phyloP scores from a whole-genome alignment of 371 early-diverging fungal species.

The Hamiltosporidium tvaerminnensis region DNA sequence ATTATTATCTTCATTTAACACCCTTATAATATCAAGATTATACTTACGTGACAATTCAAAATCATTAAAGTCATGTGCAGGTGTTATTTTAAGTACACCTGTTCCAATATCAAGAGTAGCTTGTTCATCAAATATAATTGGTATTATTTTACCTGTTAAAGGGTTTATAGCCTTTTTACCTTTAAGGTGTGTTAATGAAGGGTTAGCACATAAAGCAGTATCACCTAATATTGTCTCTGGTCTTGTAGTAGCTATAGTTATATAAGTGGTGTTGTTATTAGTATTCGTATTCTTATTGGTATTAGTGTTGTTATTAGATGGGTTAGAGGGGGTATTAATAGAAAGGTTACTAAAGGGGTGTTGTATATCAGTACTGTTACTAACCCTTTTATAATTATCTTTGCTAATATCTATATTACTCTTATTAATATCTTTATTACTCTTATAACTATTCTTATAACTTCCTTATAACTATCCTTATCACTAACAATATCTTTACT shows the following conservation, averaged over 20 bases:
- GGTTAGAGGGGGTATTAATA: not conserved
- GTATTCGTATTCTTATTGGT: not conserved
- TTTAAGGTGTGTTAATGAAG: slow-evolving; percentile 66
- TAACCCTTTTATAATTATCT: not conserved
- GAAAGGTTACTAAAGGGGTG: not conserved
- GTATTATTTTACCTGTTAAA: slow-evolving; percentile 69
- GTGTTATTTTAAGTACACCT: slow-evolving; percentile 97
- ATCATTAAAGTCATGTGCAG: slow-evolving; percentile 97
- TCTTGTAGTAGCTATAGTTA: slow-evolving; percentile 65
- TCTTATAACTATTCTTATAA: not conserved
- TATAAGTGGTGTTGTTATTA: not conserved
- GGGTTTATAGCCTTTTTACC: slow-evolving; percentile 65
- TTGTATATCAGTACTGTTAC: not conserved
- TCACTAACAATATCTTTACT: too few relatives aligned
- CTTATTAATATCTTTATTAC: not conserved
- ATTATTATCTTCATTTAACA: slow-evolving; percentile 83
- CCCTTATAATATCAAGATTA: slow-evolving; percentile 70
- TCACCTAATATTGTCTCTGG: slow-evolving; percentile 98
- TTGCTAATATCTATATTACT: not conserved
- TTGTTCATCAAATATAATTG: slow-evolving; percentile 70
- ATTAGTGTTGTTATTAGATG: not conserved
- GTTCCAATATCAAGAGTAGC: slow-evolving; percentile 90
- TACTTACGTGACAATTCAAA: slow-evolving; percentile 86
- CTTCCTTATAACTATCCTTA: too few relatives aligned
- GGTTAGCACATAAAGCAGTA: slow-evolving; percentile 84